These are phyloP conservation scores for Fusarium avenaceum DNA, from an alignment of 2,329 filamentous ascomycete genomes.

Conservation along the genomic window DNA sequence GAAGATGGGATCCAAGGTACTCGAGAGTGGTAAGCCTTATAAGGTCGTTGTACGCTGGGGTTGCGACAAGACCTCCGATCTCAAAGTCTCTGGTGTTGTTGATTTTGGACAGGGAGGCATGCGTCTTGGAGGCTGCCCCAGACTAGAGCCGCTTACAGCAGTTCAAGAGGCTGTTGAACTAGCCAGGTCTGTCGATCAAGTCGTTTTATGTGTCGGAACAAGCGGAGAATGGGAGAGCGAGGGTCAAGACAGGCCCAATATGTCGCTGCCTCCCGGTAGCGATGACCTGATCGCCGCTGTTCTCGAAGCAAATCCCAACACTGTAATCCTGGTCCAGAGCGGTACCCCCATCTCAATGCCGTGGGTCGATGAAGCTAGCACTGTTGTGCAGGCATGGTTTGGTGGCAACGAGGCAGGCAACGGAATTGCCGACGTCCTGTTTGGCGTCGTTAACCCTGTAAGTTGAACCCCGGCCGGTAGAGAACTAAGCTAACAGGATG, in stretches of 20 bases:
- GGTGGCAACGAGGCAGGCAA: slow-evolving; percentile 14
- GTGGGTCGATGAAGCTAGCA: neutral
- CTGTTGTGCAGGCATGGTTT: slow-evolving; percentile 3
- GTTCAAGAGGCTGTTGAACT: neutral
- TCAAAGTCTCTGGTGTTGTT: neutral
- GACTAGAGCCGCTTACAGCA: neutral
- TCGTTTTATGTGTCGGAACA: slow-evolving; percentile 4
- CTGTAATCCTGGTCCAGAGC: neutral
- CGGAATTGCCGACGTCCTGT: neutral
- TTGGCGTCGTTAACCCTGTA: neutral
- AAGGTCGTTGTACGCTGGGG: slow-evolving; percentile 1
- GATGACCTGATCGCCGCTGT: slow-evolving; percentile 1
- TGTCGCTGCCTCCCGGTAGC: neutral
- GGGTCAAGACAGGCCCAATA: neutral
- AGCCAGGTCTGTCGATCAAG: neutral
- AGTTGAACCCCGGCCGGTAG: neutral
- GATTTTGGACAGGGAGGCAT: slow-evolving; percentile 11
- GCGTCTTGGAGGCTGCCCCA: neutral
- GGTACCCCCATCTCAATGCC: slow-evolving; percentile 16
- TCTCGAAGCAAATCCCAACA: neutral
- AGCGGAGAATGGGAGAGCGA: slow-evolving; percentile 18
- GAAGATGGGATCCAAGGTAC: neutral
- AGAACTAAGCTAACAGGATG: neutral
- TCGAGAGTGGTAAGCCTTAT: neutral
- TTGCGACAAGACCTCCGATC: slow-evolving; percentile 9